A percentile compares a stretch with the other conserved stretches of the same genome.
Conservation (phyloP, 2,329 filamentous ascomycete species). For the Aspergillus fumigatiaffinis region DNA sequence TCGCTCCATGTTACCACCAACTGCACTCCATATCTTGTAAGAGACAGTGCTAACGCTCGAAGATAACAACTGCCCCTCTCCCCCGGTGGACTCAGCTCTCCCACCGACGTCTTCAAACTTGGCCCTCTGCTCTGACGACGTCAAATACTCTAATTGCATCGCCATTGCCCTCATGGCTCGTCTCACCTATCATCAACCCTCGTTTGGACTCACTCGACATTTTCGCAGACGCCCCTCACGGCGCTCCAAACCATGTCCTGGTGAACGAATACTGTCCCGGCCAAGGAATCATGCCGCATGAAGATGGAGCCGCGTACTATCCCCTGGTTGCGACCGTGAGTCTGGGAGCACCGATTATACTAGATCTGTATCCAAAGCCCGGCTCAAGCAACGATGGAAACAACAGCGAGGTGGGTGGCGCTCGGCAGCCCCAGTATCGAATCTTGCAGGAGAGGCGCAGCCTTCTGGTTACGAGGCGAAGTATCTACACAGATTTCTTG, state of each 20-base stretch:
- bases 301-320: slow-evolving; percentile 84
- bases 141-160: slow-evolving; percentile 70
- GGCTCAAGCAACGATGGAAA: slow-evolving; percentile 17
- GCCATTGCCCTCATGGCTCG: slow-evolving; percentile 69
- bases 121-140: slow-evolving; percentile 77
- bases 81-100: slow-evolving; percentile 82
- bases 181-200: slow-evolving; percentile 60
- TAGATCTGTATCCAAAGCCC: slow-evolving; percentile 69
- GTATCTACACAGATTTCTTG: slow-evolving; percentile 54
- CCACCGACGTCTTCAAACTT: slow-evolving; percentile 86
- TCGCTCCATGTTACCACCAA: background rate
- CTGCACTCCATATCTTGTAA: background rate
- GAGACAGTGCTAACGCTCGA: slow-evolving; percentile 34
- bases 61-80: slow-evolving; percentile 55
- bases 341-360: slow-evolving; percentile 70
- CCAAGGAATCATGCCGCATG: slow-evolving; percentile 95
- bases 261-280: slow-evolving; percentile 88
- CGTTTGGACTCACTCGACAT: slow-evolving; percentile 49
- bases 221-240: slow-evolving; percentile 65
- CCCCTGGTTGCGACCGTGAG: slow-evolving; percentile 89
- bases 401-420: slow-evolving; percentile 8
- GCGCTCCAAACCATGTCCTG: slow-evolving; percentile 80
- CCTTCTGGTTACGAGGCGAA: slow-evolving; percentile 53
- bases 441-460: slow-evolving; percentile 84
- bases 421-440: slow-evolving; percentile 39